Evolutionary conservation across 768 basidiomycete genomes (phyloP).

Genomic region (Russula vinacea): DNA sequence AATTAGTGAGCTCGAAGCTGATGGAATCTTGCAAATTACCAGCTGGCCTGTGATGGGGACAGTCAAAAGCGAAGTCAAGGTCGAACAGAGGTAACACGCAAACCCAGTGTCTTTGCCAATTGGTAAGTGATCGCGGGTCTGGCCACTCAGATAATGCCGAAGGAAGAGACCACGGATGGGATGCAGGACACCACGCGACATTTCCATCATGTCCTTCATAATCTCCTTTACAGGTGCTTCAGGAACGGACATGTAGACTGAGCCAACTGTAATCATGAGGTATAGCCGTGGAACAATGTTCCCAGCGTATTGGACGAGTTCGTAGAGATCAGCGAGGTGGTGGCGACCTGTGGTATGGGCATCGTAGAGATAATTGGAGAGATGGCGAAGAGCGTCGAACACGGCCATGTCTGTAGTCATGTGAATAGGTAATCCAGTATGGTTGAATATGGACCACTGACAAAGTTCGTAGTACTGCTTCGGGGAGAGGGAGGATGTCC

Average conservation of each 20-base stretch:
- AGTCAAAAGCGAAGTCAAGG: neutral
- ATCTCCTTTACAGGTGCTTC: slow-evolving; percentile 98
- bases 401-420: slow-evolving; percentile 86
- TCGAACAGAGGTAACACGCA: slow-evolving; percentile 31
- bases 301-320: slow-evolving; percentile 98
- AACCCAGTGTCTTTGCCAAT: slow-evolving; percentile 82
- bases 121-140: slow-evolving; percentile 94
- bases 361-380: slow-evolving; percentile 95
- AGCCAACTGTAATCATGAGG: slow-evolving; percentile 99
- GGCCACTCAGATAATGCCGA: slow-evolving; percentile 93
- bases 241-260: slow-evolving; percentile 97
- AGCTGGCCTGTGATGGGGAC: slow-evolving; percentile 52
- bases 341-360: slow-evolving; percentile 89
- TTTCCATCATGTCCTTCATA: slow-evolving; percentile 99
- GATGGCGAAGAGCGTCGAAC: slow-evolving; percentile 92
- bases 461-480: slow-evolving; percentile 99
- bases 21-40: slow-evolving; percentile 96
- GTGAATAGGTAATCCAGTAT: neutral
- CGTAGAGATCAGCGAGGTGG: slow-evolving; percentile 97
- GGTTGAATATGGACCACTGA: slow-evolving; percentile 36
- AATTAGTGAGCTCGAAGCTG: slow-evolving; percentile 93
- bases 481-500: slow-evolving; percentile 88
- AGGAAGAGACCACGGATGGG: slow-evolving; percentile 96
- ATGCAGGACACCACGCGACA: slow-evolving; percentile 95
- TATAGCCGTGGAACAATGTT: slow-evolving; percentile 93